Base-by-base conservation (phyloP, 176 grass and related monocot species). In the Alloteropsis semialata region DNA sequence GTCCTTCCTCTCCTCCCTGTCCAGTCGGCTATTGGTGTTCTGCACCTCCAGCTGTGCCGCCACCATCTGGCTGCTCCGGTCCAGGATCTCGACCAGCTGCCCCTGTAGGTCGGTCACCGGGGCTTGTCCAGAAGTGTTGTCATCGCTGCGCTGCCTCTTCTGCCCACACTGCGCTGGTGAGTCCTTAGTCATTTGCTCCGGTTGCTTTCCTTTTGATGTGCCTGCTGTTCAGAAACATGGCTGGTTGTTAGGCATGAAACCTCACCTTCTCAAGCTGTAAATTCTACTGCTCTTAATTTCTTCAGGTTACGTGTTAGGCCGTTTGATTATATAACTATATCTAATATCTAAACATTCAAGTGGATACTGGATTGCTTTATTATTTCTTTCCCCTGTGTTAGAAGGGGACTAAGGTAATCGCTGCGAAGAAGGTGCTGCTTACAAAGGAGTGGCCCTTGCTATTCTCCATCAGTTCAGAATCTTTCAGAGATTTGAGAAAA, bases 1-100 rank as follows among this genome's bases (percentile, higher is more conserved):
- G 22, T 96, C 93, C 86, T 89, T 94, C 90, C 89, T 94, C 74
- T 99, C 89, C 60, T 99, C 96, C 89, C 96, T 94, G 87, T 99
- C 93, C 64, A 96, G 83, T 78, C 87, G 96, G 50, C 80, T 87
- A 76, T 99, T 94, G 37, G 75, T 81, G 82, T 99, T 96, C 56
- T 99, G 96, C 6, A 85, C 87, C 79, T 96, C 96, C 46, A 99
- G 65, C 58, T 96, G 96, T 0, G 85, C 85, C 0, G 87, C 84
- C 33, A 99, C 59, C 89, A 92, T 88, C 67, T 64, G 67, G 65
- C 91, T 83, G 83, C 92, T 99, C 71, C 58, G 72, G 62, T 99
- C 93, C n/a, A 96, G 72, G 50, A 96, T 66, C 55, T 94, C 77
- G 22, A 99, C 29, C 46, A 99, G 77, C 81, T 80, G 82, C 15